Evolutionary conservation across 192 early-diverging fungal species (phyloP).

Genomic region (Linnemannia elongata): DNA sequence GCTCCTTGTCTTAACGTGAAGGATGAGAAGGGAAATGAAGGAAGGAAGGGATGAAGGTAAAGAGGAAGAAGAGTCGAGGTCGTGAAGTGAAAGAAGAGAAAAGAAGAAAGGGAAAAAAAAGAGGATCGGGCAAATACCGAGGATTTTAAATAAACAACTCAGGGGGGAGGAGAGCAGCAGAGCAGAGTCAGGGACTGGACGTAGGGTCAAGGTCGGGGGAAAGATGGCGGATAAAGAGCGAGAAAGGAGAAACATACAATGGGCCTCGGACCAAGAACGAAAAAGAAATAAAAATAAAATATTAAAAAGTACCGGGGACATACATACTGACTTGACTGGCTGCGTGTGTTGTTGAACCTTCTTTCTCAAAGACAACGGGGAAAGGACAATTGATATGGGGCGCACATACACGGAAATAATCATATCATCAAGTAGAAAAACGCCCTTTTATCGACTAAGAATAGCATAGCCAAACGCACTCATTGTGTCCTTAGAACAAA

Average conservation of each 20-base stretch:
- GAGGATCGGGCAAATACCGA: background rate
- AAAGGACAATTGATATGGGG: background rate
- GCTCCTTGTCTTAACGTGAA: background rate
- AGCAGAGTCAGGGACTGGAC: background rate
- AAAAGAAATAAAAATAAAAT: background rate
- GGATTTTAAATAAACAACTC: background rate
- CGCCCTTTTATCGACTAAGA: background rate
- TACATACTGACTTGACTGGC: too few species aligned
- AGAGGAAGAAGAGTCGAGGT: slow-evolving; percentile 6
- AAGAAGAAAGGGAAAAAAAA: background rate
- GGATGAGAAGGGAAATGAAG: slow-evolving; percentile 17
- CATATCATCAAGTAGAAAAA: background rate
- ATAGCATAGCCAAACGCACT: background rate
- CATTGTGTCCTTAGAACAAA: background rate
- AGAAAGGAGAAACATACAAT: background rate
- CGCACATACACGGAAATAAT: background rate
- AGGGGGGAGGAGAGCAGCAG: background rate
- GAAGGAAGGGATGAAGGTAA: background rate
- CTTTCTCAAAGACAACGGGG: too few species aligned
- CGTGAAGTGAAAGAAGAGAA: background rate
- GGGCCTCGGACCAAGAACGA: background rate
- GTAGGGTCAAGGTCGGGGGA: background rate
- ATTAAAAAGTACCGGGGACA: background rate
- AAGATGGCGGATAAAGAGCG: background rate
- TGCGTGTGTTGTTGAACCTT: too few species aligned